Evolutionary conservation across 176 grass and related monocot species (phyloP).

Genomic region (Cymbopogon citratus): DNA sequence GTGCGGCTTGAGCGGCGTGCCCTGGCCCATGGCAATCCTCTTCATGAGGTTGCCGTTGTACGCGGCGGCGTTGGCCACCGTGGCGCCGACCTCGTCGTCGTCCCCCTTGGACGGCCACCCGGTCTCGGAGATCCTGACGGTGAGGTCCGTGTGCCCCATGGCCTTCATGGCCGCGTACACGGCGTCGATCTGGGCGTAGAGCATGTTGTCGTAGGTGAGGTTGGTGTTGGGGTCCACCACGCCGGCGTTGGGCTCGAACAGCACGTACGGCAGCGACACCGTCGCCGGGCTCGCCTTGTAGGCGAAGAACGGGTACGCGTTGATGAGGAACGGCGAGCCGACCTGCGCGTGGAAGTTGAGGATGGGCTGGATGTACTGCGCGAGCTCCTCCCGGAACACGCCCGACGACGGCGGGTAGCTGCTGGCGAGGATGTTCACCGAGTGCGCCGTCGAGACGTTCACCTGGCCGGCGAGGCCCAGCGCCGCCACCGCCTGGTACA

Average conservation of each 20-base stretch:
- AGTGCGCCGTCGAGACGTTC: conserved; percentile 65
- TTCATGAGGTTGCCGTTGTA: conserved; percentile 77
- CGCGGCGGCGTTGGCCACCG: conserved; percentile 44
- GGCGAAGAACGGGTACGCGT: conserved; percentile 89
- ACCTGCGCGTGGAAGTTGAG: conserved; percentile 50
- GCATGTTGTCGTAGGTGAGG: conserved; percentile 87
- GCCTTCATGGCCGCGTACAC: conserved; percentile 68
- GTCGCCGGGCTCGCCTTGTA: conserved; percentile 51
- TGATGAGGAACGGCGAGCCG: conserved; percentile 64
- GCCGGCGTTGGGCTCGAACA: conserved; percentile 70
- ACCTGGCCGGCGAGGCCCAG: conserved; percentile 48
- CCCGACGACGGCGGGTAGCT: conserved; percentile 80
- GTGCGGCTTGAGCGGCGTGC: conserved; percentile 55
- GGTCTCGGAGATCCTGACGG: conserved; percentile 63
- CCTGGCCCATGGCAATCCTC: conserved; percentile 53
- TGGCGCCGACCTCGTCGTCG: conserved; percentile 59
- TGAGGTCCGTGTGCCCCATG: conserved; percentile 52
- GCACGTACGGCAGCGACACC: conserved; percentile 67
- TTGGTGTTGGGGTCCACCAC: conserved; percentile 49
- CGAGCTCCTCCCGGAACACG: conserved; percentile 46
- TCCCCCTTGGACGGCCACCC: conserved; percentile 80
- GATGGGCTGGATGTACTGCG: conserved; percentile 47
- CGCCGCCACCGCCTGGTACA: conserved; percentile 50
- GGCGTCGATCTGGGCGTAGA: conserved; percentile 86
- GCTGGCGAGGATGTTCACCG: conserved; percentile 40